Evolutionary conservation across 495 filamentous ascomycete genomes (phyloP), one percentile per base, ranked within the genome.

Genomic region (Chaetomidium leptoderma): DNA sequence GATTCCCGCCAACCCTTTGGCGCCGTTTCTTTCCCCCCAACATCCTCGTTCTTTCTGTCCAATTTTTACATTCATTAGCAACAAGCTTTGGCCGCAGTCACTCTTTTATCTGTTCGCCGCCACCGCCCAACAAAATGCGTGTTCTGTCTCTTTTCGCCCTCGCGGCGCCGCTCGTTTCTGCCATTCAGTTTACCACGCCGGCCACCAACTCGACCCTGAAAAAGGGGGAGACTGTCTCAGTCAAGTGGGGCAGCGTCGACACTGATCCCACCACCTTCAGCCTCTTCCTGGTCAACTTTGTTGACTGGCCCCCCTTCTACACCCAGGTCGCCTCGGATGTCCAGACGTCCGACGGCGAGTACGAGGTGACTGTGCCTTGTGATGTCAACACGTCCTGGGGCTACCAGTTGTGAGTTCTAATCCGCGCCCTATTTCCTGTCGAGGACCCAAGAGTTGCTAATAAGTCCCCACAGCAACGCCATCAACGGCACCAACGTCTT

Each of bases 401-500:
- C 24, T 77, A 68, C 65, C 76, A 78, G 61, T 71, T 77, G 69
- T 71, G 65, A 30, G 62, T 58, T 13, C 26, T 21, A 1, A 6
- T 11, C 23, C 24, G n/a, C 16, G 10, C 40, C 10, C 11, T 13
- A 17, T 46, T 23, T 27, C 14, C 3, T 6, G 2, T 21, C 5
- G 0, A 14, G 4, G 16, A n/a, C n/a, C n/a, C 1, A 11, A 19
- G 3, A 32, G 11, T 51, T 19, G 37, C 26, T 32, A 46, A 3
- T 23, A 8, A 19, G 9, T 6, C 11, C 24, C 4, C 21, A 0
- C 21, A 70, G 69, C 70, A 78, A 74, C 61, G 73, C 68, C 57
- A 76, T 78, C 64, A 77, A 78, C 68, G 76, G 74, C 61, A 74
- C 75, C 60, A 78, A 78, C 62, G 67, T 72, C 64, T 78, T 74